Conservation (phyloP, 2,329 filamentous ascomycete genomes). For the Paraphaeosphaeria sporulosa region DNA sequence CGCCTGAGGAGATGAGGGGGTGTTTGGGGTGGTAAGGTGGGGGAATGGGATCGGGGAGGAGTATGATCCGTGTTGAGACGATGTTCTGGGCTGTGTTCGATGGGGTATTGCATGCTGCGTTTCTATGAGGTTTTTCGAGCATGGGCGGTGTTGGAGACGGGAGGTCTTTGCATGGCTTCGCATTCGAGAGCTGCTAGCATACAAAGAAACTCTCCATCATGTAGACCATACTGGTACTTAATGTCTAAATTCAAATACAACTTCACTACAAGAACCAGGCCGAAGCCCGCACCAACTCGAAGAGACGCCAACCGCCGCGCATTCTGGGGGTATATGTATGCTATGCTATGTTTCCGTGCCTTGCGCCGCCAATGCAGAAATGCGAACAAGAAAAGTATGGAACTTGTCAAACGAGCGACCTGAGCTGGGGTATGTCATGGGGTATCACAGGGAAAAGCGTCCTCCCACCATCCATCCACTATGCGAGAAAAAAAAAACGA, state of each 20-base stretch:
- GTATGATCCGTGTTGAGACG: not conserved
- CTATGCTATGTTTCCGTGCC: not conserved
- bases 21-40: not conserved
- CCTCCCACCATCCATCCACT: not conserved
- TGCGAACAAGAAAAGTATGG: not conserved
- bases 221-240: not conserved
- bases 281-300: not conserved
- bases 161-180: too few relatives aligned
- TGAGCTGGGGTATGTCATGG: not conserved
- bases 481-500: not conserved
- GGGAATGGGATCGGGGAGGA: not conserved
- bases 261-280: not conserved
- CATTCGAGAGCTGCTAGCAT: too few relatives aligned
- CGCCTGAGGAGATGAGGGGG: not conserved
- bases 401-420: not conserved
- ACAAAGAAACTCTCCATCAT: not conserved
- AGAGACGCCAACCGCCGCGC: not conserved
- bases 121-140: too few relatives aligned
- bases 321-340: conserved; percentile 13
- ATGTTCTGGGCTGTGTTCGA: too few relatives aligned
- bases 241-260: not conserved
- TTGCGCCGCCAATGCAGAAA: conserved; percentile 5
- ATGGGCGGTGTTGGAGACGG: too few relatives aligned
- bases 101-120: too few relatives aligned
- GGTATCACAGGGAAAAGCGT: conserved; percentile 4